Evolutionary conservation across 2,329 filamentous ascomycete genomes (phyloP), one percentile per base, ranked within the genome.

Genomic region (Pseudodiploospora longispora): DNA sequence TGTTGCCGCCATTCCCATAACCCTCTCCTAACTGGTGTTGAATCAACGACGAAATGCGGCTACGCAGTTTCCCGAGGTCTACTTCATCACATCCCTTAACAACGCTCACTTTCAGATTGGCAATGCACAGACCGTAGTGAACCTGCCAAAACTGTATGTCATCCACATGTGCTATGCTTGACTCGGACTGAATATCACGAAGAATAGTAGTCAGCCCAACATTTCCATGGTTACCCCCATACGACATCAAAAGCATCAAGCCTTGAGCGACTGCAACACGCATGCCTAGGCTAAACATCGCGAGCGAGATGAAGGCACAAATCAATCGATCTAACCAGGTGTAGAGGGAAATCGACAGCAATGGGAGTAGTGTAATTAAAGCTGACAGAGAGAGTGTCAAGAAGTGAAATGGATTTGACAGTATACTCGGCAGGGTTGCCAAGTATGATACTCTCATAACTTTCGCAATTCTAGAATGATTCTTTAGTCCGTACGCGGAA

Each of bases 111-210:
- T 88, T 94, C 52, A 98, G 64, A 60, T 94, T 96, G 6, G 93
- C 93, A 85, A 97, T 95, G 59, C 89, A 95, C 35, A 97, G 72
- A 2, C 91, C 90, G 61, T 97, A 96, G 65, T 98, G 93, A 10
- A 96, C 93, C 69, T 98, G 93, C 93, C 93, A 98, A 64, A 98
- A 95, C 59, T 89, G 83, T 2, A 90, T 91, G 58, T 96, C 90
- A 46, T 96, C 87, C 38, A 98, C 81, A 1, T 76, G 76, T 37
- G 77, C 76, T 28, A 97, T 81, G 44, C 77, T 76, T 2, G 85
- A 80, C 55, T 96, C 89, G 2, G 81, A 76, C 61, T 89, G 83
- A 41, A 98, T 90, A 61, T 95, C 88, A 44, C 79, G 78, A 55
- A 96, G 73, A n/a, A 95, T 83, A 27, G 83, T 81, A 4, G 79